Evolutionary conservation across 192 early-diverging fungal species (phyloP).

Genomic region (Linnemannia schmuckeri): DNA sequence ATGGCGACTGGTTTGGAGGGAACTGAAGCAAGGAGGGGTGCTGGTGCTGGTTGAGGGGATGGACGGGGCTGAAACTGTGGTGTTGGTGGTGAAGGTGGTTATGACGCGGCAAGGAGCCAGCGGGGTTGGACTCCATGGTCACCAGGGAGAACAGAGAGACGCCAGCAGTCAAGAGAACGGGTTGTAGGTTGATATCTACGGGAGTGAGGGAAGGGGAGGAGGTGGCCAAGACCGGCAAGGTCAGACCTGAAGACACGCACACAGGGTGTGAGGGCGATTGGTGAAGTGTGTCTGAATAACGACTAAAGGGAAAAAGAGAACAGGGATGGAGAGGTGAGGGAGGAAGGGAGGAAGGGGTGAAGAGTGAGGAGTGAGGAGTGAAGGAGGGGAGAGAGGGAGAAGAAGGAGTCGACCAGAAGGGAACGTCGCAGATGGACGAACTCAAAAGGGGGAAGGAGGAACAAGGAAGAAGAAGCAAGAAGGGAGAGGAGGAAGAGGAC

Average conservation of each 20-base stretch:
- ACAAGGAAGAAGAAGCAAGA: neutral
- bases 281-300: neutral
- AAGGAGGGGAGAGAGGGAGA: neutral
- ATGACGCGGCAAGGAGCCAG: conserved; percentile 26
- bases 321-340: neutral
- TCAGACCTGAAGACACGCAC: conserved; percentile 1
- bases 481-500: neutral
- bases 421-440: neutral
- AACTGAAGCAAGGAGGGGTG: neutral
- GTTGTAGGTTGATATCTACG: neutral
- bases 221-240: neutral
- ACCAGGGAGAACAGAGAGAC: neutral
- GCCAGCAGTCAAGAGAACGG: neutral
- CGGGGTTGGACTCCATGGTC: conserved; percentile 25
- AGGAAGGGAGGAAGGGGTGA: neutral
- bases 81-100: conserved; percentile 5
- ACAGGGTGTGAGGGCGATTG: neutral
- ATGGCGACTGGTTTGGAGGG: conserved; percentile 16
- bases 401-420: neutral
- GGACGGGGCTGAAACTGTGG: conserved; percentile 8
- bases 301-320: neutral
- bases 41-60: neutral
- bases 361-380: neutral
- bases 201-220: neutral
- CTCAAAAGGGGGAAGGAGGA: conserved; percentile 6